Percentiles rank a stretch among this genome's conserved stretches.
Evolutionary conservation across 1,284 basidiomycete species (phyloP).

Genomic region (Fomitopsis palustris): DNA sequence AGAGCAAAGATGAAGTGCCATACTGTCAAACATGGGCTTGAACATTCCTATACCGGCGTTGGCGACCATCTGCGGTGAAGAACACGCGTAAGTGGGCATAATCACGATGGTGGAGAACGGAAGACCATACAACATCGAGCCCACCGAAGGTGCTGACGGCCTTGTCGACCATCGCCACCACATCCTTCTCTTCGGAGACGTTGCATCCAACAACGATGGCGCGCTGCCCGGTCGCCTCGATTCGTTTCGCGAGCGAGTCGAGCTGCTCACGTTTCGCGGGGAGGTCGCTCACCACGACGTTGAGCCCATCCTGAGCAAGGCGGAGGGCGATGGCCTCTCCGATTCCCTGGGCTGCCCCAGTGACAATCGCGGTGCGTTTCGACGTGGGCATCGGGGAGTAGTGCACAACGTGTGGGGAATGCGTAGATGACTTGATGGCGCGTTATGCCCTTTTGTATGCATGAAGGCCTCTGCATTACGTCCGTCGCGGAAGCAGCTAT

Average conservation of each 20-base stretch:
- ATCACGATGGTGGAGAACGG: background rate
- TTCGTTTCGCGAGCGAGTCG: constrained; percentile 26
- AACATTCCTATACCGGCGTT: constrained; percentile 22
- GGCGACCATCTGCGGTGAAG: constrained; percentile 23
- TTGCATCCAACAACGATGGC: constrained; percentile 29
- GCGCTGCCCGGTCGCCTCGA: constrained; percentile 27
- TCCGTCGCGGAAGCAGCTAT: too few relatives aligned
- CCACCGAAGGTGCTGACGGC: constrained; percentile 24
- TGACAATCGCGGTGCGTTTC: constrained; percentile 30
- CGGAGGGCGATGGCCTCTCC: constrained; percentile 39
- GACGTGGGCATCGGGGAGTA: too few relatives aligned
- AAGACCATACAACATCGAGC: constrained; percentile 21
- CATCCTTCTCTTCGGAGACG: constrained; percentile 34
- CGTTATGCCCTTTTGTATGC: too few relatives aligned
- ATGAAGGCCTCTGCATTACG: too few relatives aligned
- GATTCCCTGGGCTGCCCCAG: constrained; percentile 38
- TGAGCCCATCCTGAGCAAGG: constrained; percentile 39
- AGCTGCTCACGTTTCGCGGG: constrained; percentile 25
- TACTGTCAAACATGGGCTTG: constrained; percentile 15
- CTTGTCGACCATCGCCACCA: constrained; percentile 31
- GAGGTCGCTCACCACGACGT: constrained; percentile 37
- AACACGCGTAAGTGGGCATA: background rate
- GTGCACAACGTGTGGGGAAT: too few relatives aligned
- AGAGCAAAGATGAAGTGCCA: background rate
- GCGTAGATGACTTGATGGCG: too few relatives aligned